Conservation (phyloP, 2,329 filamentous ascomycete species). For the Ophiostoma perfectum region DNA sequence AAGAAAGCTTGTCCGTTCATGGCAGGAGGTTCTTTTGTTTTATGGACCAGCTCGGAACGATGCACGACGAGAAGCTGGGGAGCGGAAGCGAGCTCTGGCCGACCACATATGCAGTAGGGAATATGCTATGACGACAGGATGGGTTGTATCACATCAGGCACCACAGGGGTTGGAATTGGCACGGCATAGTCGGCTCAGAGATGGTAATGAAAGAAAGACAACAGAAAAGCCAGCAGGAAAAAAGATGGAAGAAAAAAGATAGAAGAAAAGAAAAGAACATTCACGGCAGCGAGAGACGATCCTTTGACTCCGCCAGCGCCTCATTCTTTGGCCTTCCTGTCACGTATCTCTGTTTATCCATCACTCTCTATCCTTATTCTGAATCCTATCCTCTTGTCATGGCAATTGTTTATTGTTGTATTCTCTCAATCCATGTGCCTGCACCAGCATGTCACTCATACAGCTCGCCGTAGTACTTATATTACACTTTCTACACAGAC, state of each 20-base stretch:
- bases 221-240: not conserved
- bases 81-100: not conserved
- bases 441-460: not conserved
- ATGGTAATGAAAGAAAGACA: not conserved
- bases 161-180: not conserved
- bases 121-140: not conserved
- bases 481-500: not conserved
- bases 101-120: no score
- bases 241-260: not conserved
- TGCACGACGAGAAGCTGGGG: no score
- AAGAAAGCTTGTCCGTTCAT: not conserved
- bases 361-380: not conserved
- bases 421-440: not conserved
- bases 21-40: slow-evolving; percentile 6
- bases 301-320: not conserved
- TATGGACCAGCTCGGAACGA: not conserved
- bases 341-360: not conserved
- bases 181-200: not conserved
- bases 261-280: not conserved
- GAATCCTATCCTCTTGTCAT: not conserved
- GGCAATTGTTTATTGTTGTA: not conserved
- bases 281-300: not conserved
- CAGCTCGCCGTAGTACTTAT: not conserved
- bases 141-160: not conserved
- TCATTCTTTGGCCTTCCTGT: not conserved